Conservation (phyloP, 2,329 filamentous ascomycete species). For the Fonsecaea multimorphosa region DNA sequence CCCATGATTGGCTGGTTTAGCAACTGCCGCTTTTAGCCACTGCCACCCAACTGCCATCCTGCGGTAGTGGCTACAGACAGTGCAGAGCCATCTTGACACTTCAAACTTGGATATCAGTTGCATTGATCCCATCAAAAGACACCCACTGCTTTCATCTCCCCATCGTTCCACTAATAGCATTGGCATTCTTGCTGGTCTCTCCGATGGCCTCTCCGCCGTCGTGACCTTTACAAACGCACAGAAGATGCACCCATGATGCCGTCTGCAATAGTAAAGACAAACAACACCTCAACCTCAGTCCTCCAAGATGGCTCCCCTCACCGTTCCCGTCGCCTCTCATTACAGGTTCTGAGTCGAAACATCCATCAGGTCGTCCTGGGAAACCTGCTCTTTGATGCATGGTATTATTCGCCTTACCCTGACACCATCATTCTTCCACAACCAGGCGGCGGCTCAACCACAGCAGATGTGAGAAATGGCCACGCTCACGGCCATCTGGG, state of each 20-base stretch:
- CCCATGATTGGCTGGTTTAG: slow-evolving; percentile 7
- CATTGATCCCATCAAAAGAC: not conserved
- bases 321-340: slow-evolving; percentile 32
- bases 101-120: not conserved
- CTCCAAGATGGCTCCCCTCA: slow-evolving; percentile 38
- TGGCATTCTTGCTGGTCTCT: not conserved
- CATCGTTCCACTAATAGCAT: not conserved
- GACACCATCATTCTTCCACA: slow-evolving; percentile 58
- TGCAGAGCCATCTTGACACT: not conserved
- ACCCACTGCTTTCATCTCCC: not conserved
- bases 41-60: too few species aligned
- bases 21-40: not conserved
- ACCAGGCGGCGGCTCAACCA: slow-evolving; percentile 40
- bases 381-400: slow-evolving; percentile 81
- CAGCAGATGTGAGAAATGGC: slow-evolving; percentile 41
- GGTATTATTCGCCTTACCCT: slow-evolving; percentile 90
- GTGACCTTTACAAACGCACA: not conserved
- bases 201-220: not conserved
- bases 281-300: slow-evolving; percentile 26
- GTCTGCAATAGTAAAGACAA: slow-evolving; percentile 22
- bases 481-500: slow-evolving; percentile 10
- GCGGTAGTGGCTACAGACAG: not conserved
- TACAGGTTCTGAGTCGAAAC: slow-evolving; percentile 62
- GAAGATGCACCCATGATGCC: slow-evolving; percentile 25
- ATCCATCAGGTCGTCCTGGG: slow-evolving; percentile 87